These are phyloP conservation scores for Corchorus olitorius DNA, from an alignment of 345 rosid genomes.

Conservation along the genomic window DNA sequence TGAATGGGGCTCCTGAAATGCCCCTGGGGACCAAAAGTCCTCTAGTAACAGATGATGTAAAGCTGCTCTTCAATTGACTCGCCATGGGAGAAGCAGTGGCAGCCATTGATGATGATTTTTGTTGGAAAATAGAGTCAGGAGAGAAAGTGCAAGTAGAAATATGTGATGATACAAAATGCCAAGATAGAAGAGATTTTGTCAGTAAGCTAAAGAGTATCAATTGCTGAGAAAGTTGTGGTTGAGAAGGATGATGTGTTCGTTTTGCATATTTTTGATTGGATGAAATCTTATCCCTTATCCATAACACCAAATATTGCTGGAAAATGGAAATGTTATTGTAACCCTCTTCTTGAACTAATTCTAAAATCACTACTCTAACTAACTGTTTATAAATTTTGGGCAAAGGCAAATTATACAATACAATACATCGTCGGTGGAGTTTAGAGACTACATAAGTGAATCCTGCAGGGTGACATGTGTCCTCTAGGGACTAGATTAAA, in stretches of 20 bases:
- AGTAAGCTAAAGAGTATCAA: constrained; percentile 23
- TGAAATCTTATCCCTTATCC: constrained; percentile 50
- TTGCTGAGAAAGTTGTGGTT: constrained; percentile 31
- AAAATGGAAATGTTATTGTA: not conserved
- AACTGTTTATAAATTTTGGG: too few relatives aligned
- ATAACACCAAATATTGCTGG: not conserved
- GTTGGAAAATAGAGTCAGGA: constrained; percentile 15
- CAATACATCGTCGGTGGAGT: too few relatives aligned
- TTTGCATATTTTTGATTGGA: constrained; percentile 38
- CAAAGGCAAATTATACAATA: too few relatives aligned
- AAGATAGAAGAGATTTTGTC: not conserved
- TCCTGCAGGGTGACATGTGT: too few relatives aligned
- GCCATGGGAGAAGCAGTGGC: constrained; percentile 85
- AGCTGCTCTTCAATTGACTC: constrained; percentile 77
- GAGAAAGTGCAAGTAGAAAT: constrained; percentile 3
- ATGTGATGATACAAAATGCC: not conserved
- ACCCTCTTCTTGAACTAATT: too few relatives aligned
- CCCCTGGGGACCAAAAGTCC: constrained; percentile 58
- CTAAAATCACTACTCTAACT: too few relatives aligned
- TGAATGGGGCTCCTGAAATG: constrained; percentile 65
- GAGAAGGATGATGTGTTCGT: constrained; percentile 30
- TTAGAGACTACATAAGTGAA: too few relatives aligned
- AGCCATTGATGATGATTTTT: constrained; percentile 39
- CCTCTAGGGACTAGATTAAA: too few relatives aligned
- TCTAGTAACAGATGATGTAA: constrained; percentile 50